Percentiles rank a stretch among this genome's conserved stretches.
phyloP scores from a whole-genome alignment of 805 yeast genomes.

The Cyberlindnera xylosilytica region DNA sequence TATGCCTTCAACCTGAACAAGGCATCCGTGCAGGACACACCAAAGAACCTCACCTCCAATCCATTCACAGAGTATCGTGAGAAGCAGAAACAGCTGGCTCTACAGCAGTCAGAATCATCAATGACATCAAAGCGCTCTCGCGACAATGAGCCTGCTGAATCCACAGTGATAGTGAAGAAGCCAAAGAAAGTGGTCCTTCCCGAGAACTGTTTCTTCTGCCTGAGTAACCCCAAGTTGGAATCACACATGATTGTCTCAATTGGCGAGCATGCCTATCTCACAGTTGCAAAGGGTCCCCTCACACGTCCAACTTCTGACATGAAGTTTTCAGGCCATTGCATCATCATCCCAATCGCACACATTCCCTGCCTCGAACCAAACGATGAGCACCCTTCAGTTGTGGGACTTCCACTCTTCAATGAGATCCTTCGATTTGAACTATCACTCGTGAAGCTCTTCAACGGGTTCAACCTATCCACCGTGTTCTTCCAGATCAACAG shows the following conservation, averaged over 20 bases:
- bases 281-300: slow-evolving; percentile 86
- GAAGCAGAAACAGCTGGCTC: slow-evolving; percentile 2
- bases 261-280: slow-evolving; percentile 61
- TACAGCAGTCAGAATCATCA: slow-evolving; percentile 4
- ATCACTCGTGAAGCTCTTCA: slow-evolving; percentile 46
- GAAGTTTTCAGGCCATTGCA: slow-evolving; percentile 75
- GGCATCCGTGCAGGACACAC: slow-evolving; percentile 24
- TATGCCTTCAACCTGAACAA: slow-evolving; percentile 60
- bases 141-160: slow-evolving; percentile 11
- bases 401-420: slow-evolving; percentile 32
- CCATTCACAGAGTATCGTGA: slow-evolving; percentile 26
- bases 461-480: slow-evolving; percentile 42
- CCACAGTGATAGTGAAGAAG: slow-evolving; percentile 7
- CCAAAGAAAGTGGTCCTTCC: slow-evolving; percentile 46
- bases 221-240: slow-evolving; percentile 73
- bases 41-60: slow-evolving; percentile 29
- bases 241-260: slow-evolving; percentile 79
- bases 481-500: slow-evolving; percentile 72
- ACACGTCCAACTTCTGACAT: slow-evolving; percentile 47
- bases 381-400: slow-evolving; percentile 18
- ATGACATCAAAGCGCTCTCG: slow-evolving; percentile 7
- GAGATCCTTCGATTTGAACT: slow-evolving; percentile 49
- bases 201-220: slow-evolving; percentile 73
- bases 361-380: slow-evolving; percentile 40
- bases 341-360: slow-evolving; percentile 79